Percentiles rank a stretch among this genome's conserved stretches.
Conservation (phyloP, 179 eudicot genomes). For the Corrigiola litoralis region DNA sequence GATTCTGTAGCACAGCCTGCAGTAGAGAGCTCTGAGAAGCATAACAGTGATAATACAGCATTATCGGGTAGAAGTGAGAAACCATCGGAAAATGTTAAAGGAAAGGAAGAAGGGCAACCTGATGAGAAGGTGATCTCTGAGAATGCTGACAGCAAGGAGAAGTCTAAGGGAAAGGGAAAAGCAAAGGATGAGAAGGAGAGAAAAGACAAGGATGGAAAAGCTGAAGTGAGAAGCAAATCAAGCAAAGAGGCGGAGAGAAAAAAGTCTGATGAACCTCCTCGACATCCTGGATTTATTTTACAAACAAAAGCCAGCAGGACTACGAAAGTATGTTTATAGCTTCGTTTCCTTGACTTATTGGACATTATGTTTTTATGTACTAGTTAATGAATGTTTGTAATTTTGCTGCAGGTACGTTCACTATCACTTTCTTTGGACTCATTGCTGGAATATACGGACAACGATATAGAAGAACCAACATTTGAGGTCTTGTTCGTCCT, state of each 20-base stretch:
- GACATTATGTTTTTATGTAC: not conserved
- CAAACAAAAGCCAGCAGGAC: constrained; percentile 60
- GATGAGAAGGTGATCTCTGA: constrained; percentile 32
- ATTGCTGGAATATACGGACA: constrained; percentile 76
- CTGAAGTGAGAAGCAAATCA: constrained; percentile 46
- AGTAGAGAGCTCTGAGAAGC: constrained; percentile 27
- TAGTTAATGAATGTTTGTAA: constrained; percentile 14
- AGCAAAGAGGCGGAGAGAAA: constrained; percentile 55
- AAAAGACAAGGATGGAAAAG: constrained; percentile 50
- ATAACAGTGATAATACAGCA: constrained; percentile 12
- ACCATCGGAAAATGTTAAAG: constrained; percentile 29
- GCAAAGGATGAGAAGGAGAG: constrained; percentile 49
- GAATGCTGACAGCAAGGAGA: constrained; percentile 31
- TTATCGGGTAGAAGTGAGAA: constrained; percentile 31
- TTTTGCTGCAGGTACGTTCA: constrained; percentile 66
- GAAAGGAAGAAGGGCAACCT: constrained; percentile 32
- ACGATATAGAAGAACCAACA: constrained; percentile 80
- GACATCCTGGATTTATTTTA: constrained; percentile 76
- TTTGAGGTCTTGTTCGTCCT: constrained; percentile 59
- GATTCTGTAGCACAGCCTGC: constrained; percentile 12
- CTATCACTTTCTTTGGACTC: constrained; percentile 88
- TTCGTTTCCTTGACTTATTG: not conserved
- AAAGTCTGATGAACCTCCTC: constrained; percentile 76
- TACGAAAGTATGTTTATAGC: constrained; percentile 46
- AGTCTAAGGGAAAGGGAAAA: constrained; percentile 47